A percentile compares a stretch with the other conserved stretches of the same genome.
Conservation (phyloP, 176 grass and related monocot species). For the Raddia distichophylla region DNA sequence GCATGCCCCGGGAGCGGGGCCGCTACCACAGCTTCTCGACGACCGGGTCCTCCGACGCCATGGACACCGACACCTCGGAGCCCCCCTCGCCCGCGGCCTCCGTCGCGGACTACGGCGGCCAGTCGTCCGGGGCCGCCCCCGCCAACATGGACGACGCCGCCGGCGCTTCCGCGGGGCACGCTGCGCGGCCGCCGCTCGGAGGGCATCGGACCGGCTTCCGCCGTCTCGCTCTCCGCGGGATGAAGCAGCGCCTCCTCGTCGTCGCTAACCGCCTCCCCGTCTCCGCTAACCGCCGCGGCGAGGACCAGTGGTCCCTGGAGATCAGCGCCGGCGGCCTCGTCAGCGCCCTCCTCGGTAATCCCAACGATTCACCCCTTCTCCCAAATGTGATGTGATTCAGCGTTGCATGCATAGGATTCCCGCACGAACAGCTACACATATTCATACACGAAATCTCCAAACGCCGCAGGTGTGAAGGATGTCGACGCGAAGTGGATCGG, state of each 20-base stretch:
- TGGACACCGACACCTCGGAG: conserved; percentile 46
- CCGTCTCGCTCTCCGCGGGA: conserved; percentile 60
- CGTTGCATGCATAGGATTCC: conserved; percentile 35
- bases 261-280: conserved; percentile 96
- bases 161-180: conserved; percentile 14
- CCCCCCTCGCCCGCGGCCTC: conserved; percentile 16
- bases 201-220: conserved; percentile 50
- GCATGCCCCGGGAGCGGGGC: conserved; percentile 39
- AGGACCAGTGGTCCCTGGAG: conserved; percentile 93
- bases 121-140: not conserved
- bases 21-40: conserved; percentile 38
- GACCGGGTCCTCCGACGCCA: conserved; percentile 21
- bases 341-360: conserved; percentile 88
- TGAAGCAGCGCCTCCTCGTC: conserved; percentile 97
- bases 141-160: conserved; percentile 45
- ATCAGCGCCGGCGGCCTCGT: conserved; percentile 95
- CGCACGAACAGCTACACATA: not conserved
- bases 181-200: conserved; percentile 41
- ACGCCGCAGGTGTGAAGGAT: conserved; percentile 77
- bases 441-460: not conserved
- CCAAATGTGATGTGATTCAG: conserved; percentile 29
- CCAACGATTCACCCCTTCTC: conserved; percentile 27
- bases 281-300: conserved; percentile 82
- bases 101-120: conserved; percentile 15
- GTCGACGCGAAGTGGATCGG: conserved; percentile 99